A percentile compares a stretch with the other conserved stretches of the same genome.
Evolutionary conservation across 2,329 filamentous ascomycete species (phyloP).

Genomic region (Cryphonectria nitschkei): DNA sequence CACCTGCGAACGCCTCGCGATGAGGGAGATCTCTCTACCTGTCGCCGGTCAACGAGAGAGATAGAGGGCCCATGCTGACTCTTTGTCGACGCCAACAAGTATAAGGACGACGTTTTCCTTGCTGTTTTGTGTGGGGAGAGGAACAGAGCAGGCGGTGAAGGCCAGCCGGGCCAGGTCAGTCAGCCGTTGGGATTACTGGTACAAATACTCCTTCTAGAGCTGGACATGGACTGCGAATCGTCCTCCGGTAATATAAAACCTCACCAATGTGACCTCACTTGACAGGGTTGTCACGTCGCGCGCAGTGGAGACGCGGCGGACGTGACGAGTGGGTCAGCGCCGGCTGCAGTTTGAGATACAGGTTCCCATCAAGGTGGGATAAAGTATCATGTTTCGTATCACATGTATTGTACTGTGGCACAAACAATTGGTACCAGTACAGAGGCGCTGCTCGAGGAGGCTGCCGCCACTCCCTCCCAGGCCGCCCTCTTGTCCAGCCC

Average conservation of each 20-base stretch:
- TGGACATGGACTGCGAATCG: neutral
- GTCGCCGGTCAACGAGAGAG: neutral
- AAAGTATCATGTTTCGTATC: neutral
- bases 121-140: neutral
- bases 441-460: neutral
- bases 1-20: neutral
- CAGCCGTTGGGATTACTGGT: neutral
- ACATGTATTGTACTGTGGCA: neutral
- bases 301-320: neutral
- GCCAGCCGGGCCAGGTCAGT: neutral
- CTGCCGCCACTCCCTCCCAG: neutral
- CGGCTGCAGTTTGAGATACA: neutral
- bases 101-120: neutral
- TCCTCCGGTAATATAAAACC: neutral
- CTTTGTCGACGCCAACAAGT: neutral
- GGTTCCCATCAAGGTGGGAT: neutral
- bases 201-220: neutral
- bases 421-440: neutral
- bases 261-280: neutral
- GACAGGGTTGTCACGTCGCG: neutral
- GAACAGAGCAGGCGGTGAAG: neutral
- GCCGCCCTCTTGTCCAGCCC: neutral
- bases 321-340: neutral
- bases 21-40: neutral
- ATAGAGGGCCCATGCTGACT: neutral